Evolutionary conservation across 352 stramenopile species (phyloP).

Genomic region (Phytophthora cryptogea): DNA sequence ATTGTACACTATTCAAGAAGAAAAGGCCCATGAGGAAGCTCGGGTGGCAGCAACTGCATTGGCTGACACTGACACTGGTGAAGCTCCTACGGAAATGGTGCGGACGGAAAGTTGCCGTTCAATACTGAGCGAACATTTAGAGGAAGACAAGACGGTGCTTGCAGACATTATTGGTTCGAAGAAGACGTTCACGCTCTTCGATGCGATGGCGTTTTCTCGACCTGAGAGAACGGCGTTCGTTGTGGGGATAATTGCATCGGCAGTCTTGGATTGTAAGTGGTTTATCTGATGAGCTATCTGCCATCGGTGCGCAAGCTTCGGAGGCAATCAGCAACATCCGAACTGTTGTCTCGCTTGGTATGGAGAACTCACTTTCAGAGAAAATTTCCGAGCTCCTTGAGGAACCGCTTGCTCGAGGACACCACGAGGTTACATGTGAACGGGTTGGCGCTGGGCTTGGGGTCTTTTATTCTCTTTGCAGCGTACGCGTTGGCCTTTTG

Average conservation of each 20-base stretch:
- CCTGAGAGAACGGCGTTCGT: constrained; percentile 41
- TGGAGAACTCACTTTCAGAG: constrained; percentile 26
- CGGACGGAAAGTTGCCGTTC: constrained; percentile 5
- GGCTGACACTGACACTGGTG: background rate
- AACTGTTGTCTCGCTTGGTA: constrained; percentile 45
- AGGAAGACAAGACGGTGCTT: background rate
- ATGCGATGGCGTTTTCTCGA: constrained; percentile 18
- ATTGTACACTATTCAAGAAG: constrained; percentile 25
- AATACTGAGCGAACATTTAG: background rate
- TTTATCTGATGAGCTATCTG: constrained; percentile 27
- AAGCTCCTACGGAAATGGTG: background rate
- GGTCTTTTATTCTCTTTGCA: constrained; percentile 54
- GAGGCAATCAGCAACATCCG: constrained; percentile 53
- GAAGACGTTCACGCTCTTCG: constrained; percentile 25
- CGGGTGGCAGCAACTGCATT: constrained; percentile 21
- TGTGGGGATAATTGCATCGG: constrained; percentile 27
- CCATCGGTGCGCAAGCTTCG: constrained; percentile 44
- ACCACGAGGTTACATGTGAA: constrained; percentile 40
- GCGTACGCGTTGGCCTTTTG: constrained; percentile 66
- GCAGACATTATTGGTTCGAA: background rate
- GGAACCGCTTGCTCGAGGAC: constrained; percentile 30
- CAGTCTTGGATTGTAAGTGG: constrained; percentile 19
- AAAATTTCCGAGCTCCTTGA: constrained; percentile 36
- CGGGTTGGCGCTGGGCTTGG: constrained; percentile 67
- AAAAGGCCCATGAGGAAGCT: constrained; percentile 22